Base-by-base conservation (phyloP, 192 early-diverging fungal genomes). In the Pilaira anomala region DNA sequence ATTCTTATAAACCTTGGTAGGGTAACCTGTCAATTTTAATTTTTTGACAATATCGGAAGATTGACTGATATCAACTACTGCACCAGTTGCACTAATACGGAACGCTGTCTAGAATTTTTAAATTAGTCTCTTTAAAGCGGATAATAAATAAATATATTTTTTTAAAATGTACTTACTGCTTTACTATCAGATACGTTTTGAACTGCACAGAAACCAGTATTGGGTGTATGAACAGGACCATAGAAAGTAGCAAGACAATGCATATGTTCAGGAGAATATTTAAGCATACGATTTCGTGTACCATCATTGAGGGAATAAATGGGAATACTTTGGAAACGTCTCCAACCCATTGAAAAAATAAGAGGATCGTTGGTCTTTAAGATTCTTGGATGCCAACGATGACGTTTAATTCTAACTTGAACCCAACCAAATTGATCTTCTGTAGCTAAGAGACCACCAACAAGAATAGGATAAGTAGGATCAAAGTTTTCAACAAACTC, bases 201-300 rank as follows among this genome's bases (percentile, higher is more conserved):
- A 50, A 93, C 83, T 9, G 92, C 91, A 76, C 97, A 99, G 74
- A 99, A 98, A 42, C 95, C 95, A 3, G 97, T 93, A 44, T 95
- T 95, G 16, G 95, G 96, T n/a, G 90, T 83, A 33, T 95, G 91
- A 48, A 90, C 87, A n/a, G 97, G 97, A 85, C 88, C 95, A 70
- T 90, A 98, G 62, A 98, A 86, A 0, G 93, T 92, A 7, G 94
- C 97, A 57, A 94, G 74, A 81, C 97, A 98, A 84, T 99, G 97
- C 97, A 99, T 98, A 71, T 99, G 97, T 77, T 98, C 93, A 14
- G 97, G 97, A 8, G 97, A 96, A 75, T 99, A 99, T 76, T 99
- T 99, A 39, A 99, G 85, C 94, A 99, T 96, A 29, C 94, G 83
- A 76, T 97, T 98, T 41, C 94, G 85, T 62, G 86, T 93, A 42